phyloP scores from a whole-genome alignment of 1,284 basidiomycete genomes.

The Trichosporon coremiiforme region DNA sequence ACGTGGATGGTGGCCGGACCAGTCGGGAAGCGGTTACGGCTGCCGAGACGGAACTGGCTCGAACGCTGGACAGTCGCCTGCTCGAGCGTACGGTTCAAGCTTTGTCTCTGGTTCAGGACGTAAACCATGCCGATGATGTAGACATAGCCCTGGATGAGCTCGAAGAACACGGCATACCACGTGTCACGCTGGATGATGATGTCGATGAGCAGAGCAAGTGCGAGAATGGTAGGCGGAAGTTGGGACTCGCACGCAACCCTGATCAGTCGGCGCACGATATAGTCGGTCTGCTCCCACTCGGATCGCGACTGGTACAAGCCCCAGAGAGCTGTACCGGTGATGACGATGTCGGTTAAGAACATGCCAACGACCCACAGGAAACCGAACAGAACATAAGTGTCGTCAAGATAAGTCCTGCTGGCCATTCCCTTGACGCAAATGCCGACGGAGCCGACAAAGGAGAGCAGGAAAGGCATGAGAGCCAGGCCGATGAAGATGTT shows the following conservation, averaged over 20 bases:
- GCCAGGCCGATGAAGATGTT: slow-evolving; percentile 20
- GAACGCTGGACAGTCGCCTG: slow-evolving; percentile 5
- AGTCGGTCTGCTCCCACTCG: slow-evolving; percentile 40
- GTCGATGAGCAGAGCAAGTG: slow-evolving; percentile 35
- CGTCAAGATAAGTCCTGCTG: neutral
- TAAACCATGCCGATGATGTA: slow-evolving; percentile 38
- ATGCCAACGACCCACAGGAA: slow-evolving; percentile 18
- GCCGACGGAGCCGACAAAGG: slow-evolving; percentile 26
- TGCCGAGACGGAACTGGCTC: slow-evolving; percentile 7
- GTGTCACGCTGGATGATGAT: slow-evolving; percentile 32
- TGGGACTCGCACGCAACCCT: slow-evolving; percentile 40
- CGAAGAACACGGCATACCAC: slow-evolving; percentile 37
- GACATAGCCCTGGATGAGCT: slow-evolving; percentile 37
- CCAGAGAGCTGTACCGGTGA: slow-evolving; percentile 30
- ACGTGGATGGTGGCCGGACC: slow-evolving; percentile 38
- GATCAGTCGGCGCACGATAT: slow-evolving; percentile 32
- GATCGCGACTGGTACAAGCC: slow-evolving; percentile 37
- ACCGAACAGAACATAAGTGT: neutral
- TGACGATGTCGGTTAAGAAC: slow-evolving; percentile 19
- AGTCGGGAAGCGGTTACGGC: slow-evolving; percentile 12
- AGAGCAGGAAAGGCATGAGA: slow-evolving; percentile 18
- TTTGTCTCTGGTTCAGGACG: slow-evolving; percentile 37
- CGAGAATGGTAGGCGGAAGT: slow-evolving; percentile 35
- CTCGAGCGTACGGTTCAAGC: slow-evolving; percentile 16
- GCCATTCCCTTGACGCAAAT: slow-evolving; percentile 12